A percentile compares a stretch with the other conserved stretches of the same genome.
These are phyloP conservation scores for Physcomitrellopsis africana DNA, from an alignment of 225 moss, liverwort and hornwort genomes.

Conservation along the genomic window DNA sequence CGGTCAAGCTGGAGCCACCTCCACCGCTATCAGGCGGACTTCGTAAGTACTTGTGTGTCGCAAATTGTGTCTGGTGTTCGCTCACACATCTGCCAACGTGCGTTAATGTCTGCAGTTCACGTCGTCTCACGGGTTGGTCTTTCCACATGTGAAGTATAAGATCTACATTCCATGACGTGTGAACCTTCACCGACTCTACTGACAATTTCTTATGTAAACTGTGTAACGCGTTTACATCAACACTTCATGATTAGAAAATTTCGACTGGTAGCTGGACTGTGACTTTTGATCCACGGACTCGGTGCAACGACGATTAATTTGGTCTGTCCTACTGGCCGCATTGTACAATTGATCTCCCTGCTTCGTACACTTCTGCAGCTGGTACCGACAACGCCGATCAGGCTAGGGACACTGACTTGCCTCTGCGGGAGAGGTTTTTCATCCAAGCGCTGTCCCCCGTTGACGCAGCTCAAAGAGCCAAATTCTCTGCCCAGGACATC, in stretches of 20 bases:
- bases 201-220: too few relatives aligned
- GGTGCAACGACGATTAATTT: background rate
- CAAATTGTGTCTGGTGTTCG: background rate
- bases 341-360: background rate
- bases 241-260: too few relatives aligned
- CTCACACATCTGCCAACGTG: too few relatives aligned
- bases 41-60: slow-evolving; percentile 43
- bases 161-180: too few relatives aligned
- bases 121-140: background rate
- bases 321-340: background rate
- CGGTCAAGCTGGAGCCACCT: slow-evolving; percentile 39
- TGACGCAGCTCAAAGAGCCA: slow-evolving; percentile 53
- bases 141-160: too few relatives aligned
- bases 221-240: too few relatives aligned
- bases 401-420: slow-evolving; percentile 66
- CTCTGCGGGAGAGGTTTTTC: slow-evolving; percentile 59
- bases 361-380: slow-evolving; percentile 37
- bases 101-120: background rate
- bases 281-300: background rate
- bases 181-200: too few relatives aligned
- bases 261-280: too few relatives aligned
- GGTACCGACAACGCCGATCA: slow-evolving; percentile 81
- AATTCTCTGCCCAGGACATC: slow-evolving; percentile 63
- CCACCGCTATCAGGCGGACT: slow-evolving; percentile 68
- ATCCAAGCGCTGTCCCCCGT: slow-evolving; percentile 41